Base-by-base conservation (phyloP, 495 filamentous ascomycete genomes). In the Elaphomyces granulatus region DNA sequence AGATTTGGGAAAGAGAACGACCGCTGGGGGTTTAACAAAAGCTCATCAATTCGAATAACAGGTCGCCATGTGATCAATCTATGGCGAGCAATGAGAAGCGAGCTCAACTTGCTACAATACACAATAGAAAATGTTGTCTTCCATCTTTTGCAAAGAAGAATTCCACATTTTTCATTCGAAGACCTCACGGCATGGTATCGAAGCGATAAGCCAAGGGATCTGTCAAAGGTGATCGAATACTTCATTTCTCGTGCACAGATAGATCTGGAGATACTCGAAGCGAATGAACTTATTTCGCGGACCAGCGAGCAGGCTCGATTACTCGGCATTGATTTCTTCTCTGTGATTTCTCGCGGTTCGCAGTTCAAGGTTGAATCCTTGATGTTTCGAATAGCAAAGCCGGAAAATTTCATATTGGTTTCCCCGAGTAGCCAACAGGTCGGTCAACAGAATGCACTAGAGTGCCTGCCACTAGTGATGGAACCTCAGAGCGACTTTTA, bases 321-420 rank as follows among this genome's bases (percentile, higher is more conserved):
- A 20, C 72, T 98, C 15, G 90, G 90, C 0, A 81, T 98, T 2
- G 90, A 96, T 59, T 98, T 96, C 58, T 88, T 84, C 55, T 92
- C 86, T 0, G 87, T 98, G 35, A 87, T 94, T 53, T 83, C 81
- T 12, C 73, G 90, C 23, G 92, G 90, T 18, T 94, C 87, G 6
- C 90, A 98, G 53, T 94, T 93, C 68, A 96, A 96, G 52, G 90
- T 98, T 32, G 90, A 98, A 61, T 94, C 86, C 1, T 74, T 95
- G 46, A 96, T 98, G 90, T 95, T 96, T 49, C 77, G 90, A 37
- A 95, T 98, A 46, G 92, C 88, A 34, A 98, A 98, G 55, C 85
- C 90, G 0, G 90, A 98, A 56, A 93, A 90, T 47, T 93, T 92
- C 53, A 53, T 98, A 15, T 67, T 98, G 3, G 71, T 92, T 17